These are phyloP conservation scores for Didymella lethalis DNA, from an alignment of 2,329 filamentous ascomycete species.

Conservation along the genomic window DNA sequence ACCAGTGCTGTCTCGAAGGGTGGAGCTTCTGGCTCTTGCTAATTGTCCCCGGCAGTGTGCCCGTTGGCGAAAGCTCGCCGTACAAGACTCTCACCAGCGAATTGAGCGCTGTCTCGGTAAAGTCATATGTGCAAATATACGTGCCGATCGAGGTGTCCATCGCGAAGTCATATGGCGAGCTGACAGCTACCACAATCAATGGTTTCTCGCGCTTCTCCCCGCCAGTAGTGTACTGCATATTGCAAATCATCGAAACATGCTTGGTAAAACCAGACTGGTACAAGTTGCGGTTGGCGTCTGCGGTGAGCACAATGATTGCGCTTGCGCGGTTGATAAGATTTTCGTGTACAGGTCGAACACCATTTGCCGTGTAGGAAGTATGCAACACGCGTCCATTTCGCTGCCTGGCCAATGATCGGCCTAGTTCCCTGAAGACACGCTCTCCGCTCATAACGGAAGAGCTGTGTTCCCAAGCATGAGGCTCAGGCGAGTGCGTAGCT, in stretches of 20 bases:
- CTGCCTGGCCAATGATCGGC: constrained; percentile 84
- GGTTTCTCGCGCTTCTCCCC: constrained; percentile 81
- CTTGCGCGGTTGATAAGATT: constrained; percentile 88
- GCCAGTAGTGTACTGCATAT: constrained; percentile 73
- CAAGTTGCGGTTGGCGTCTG: constrained; percentile 90
- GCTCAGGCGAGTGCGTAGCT: constrained; percentile 64
- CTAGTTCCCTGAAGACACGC: constrained; percentile 88
- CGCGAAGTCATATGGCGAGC: constrained; percentile 95
- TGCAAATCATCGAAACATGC: constrained; percentile 94
- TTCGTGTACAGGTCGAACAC: constrained; percentile 90
- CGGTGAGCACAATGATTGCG: constrained; percentile 88
- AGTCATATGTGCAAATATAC: constrained; percentile 95
- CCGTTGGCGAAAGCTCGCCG: constrained; percentile 70
- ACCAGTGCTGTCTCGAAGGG: constrained; percentile 92
- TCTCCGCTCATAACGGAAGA: constrained; percentile 86
- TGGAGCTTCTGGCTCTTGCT: constrained; percentile 86
- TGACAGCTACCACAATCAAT: constrained; percentile 88
- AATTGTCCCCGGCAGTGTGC: constrained; percentile 72
- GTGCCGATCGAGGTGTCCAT: constrained; percentile 90
- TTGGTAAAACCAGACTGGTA: constrained; percentile 97
- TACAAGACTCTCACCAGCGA: constrained; percentile 84
- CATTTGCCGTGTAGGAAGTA: constrained; percentile 94
- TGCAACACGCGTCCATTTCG: constrained; percentile 87
- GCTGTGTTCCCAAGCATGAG: constrained; percentile 63
- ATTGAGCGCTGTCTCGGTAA: constrained; percentile 89